Evolutionary conservation across 345 rosid species (phyloP), one percentile per base, ranked within the genome.

Genomic region (Psidium friedrichsthalianum): DNA sequence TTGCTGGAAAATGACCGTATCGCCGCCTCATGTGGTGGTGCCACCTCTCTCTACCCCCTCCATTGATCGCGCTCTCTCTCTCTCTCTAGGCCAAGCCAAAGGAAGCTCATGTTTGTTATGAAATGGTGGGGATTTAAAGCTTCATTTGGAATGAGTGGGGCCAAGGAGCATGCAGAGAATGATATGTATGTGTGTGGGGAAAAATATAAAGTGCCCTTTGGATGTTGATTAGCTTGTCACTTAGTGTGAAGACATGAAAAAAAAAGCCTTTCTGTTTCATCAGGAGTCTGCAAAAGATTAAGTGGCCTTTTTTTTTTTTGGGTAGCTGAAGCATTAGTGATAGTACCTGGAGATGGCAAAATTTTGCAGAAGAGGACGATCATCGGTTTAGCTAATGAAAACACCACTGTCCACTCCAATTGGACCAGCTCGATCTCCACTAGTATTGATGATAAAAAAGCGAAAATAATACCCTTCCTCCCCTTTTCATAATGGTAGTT

Each of bases 361-460:
- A 22, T 32, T 64, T 64, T 21, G 20, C 69, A n/a, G 44, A 69
- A 20, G 25, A 36, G 13, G 21, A 51, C 74, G 74, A 44, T 83
- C n/a, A 84, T 86, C 82, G 89, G 87, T 82, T 74, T 74, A 25
- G 78, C 84, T 42, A 56, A 56, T 74, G 15, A 51, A 25, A 81
- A 44, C 88, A 83, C 88, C 53, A 51, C 84, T 58, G 80, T 83
- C 56, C 51, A 40, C 44, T 89, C 82, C 83, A 57, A 86, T 82
- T 86, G 82, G 89, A 86, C 87, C 87, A 83, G 85, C 82, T 78
- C 44, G 74, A 82, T 64, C 51, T 57, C 87, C 89, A 89, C 87
- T 85, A 42, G 69, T 81, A 13, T 21, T 82, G 54, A 56, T 9
- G 64, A 32, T 5, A n/a, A 6, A 49, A 47, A 64, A 44, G 44